Conservation (phyloP, 108 stramenopile species). For the Mediolabrus comicus region DNA sequence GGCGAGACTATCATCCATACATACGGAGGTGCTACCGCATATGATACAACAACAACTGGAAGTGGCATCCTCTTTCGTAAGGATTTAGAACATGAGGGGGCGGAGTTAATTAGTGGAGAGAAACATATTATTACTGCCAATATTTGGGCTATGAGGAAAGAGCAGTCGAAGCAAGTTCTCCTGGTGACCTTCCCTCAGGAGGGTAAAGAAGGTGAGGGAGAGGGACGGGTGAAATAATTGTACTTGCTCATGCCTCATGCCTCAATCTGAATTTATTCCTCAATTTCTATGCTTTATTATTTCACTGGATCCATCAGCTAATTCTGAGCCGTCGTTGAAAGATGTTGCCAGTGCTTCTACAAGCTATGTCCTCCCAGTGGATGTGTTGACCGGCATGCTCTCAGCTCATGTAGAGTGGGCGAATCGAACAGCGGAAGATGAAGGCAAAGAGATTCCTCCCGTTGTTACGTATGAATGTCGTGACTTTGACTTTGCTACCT, state of each 20-base stretch:
- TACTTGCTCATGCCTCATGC: too few species aligned
- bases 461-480: slow-evolving; percentile 7
- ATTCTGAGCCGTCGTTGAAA: not conserved
- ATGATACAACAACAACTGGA: slow-evolving; percentile 24
- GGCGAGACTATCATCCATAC: slow-evolving; percentile 17
- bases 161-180: slow-evolving; percentile 7
- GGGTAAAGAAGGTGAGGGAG: not conserved
- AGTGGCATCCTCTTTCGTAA: slow-evolving; percentile 20
- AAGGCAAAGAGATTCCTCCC: not conserved
- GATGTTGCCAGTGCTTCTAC: slow-evolving; percentile 8
- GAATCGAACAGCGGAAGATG: not conserved
- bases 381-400: slow-evolving; percentile 16
- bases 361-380: slow-evolving; percentile 20
- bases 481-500: slow-evolving; percentile 9
- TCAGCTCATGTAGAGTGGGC: slow-evolving; percentile 9
- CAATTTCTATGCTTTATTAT: too few species aligned
- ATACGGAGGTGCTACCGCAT: not conserved
- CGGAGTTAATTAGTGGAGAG: not conserved
- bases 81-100: slow-evolving; percentile 31
- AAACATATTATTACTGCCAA: slow-evolving; percentile 27
- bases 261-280: too few species aligned
- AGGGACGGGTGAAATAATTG: not conserved
- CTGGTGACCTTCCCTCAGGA: slow-evolving; percentile 15
- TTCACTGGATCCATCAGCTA: too few species aligned
- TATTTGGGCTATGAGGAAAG: slow-evolving; percentile 18